Evolutionary conservation across 1,139 yeast genomes (phyloP).

Genomic region (Taphrina betulina): DNA sequence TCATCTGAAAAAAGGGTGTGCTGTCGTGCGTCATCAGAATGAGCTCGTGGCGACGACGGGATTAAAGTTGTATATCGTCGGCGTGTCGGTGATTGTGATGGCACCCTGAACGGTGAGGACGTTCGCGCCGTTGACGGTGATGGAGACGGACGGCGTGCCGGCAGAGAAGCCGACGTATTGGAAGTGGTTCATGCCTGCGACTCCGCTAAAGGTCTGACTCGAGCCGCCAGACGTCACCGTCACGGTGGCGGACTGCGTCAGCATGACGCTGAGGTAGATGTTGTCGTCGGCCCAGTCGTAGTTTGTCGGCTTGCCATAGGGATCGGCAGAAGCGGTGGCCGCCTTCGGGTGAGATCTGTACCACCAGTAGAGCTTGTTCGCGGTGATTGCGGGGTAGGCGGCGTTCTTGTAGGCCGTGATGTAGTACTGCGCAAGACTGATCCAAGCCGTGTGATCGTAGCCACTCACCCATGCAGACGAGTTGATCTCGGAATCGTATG

Average conservation of each 20-base stretch:
- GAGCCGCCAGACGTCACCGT: conserved; percentile 32
- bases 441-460: conserved; percentile 32
- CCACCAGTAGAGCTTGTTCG: conserved; percentile 34
- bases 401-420: conserved; percentile 33
- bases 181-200: conserved; percentile 33
- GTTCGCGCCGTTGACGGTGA: conserved; percentile 12
- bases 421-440: conserved; percentile 24
- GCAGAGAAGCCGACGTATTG: conserved; percentile 19
- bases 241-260: conserved; percentile 30
- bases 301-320: conserved; percentile 32
- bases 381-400: conserved; percentile 26
- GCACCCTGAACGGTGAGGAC: conserved; percentile 24
- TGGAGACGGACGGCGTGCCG: conserved; percentile 29
- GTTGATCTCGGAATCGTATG: conserved; percentile 20
- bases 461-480: conserved; percentile 28
- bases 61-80: conserved; percentile 30
- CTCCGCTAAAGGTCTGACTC: conserved; percentile 25
- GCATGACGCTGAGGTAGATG: conserved; percentile 27
- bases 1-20: too few species aligned
- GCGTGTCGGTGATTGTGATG: conserved; percentile 12
- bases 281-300: conserved; percentile 29
- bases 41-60: conserved; percentile 27
- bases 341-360: conserved; percentile 34
- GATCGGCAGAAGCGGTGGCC: conserved; percentile 31
- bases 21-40: conserved; percentile 2